phyloP scores from a whole-genome alignment of 306 rosid species.

The Glycine soja region DNA sequence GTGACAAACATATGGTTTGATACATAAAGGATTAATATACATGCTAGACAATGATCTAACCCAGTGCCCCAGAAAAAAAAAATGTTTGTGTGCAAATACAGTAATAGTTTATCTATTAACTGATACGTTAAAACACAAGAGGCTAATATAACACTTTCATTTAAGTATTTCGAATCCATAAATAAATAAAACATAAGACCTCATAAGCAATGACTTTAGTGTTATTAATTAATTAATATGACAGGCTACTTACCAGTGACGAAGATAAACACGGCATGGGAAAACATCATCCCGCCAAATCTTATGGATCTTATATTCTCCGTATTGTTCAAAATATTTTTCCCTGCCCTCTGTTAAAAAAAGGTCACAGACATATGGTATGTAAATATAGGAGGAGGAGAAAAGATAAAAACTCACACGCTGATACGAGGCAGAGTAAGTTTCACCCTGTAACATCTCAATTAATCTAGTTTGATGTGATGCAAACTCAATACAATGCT shows the following conservation, averaged over 20 bases:
- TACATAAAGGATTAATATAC: no score
- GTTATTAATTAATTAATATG: background rate
- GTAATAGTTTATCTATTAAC: no score
- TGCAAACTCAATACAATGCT: background rate
- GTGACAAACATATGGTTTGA: no score
- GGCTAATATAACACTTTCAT: background rate
- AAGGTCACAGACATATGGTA: background rate
- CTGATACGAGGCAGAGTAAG: background rate
- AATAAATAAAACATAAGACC: background rate
- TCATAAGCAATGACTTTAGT: constrained; percentile 2
- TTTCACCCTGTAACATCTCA: background rate
- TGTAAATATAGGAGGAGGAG: background rate
- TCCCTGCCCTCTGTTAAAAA: constrained; percentile 74
- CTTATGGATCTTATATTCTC: constrained; percentile 65
- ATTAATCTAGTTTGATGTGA: background rate
- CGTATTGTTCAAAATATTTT: constrained; percentile 66
- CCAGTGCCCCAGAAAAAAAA: no score
- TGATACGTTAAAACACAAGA: no score
- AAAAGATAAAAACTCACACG: background rate
- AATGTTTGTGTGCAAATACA: no score
- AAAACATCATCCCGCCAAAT: constrained; percentile 88
- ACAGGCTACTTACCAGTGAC: constrained; percentile 73
- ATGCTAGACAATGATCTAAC: no score
- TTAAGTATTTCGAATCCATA: constrained; percentile 5
- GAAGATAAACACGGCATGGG: constrained; percentile 93